phyloP scores from a whole-genome alignment of 2,329 filamentous ascomycete genomes.

The Pseudogymnoascus sp. region DNA sequence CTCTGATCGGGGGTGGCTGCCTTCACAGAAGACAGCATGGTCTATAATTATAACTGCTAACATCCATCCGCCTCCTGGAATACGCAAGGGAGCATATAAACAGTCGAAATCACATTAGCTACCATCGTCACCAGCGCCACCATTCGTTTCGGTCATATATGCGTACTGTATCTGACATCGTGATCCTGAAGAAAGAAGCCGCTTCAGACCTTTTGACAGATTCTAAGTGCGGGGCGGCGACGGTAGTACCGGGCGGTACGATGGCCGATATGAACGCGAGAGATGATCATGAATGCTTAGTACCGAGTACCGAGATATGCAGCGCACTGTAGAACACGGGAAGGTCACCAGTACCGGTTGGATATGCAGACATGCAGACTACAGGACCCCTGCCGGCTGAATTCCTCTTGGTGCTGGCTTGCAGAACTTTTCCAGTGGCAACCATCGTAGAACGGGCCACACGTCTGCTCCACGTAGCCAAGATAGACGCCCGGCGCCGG shows the following conservation, averaged over 20 bases:
- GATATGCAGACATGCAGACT: background rate
- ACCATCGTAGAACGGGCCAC: background rate
- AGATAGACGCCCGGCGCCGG: background rate
- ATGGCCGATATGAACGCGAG: background rate
- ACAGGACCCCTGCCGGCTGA: background rate
- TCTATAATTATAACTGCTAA: background rate
- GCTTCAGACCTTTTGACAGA: background rate
- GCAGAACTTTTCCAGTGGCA: background rate
- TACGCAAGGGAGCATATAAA: background rate
- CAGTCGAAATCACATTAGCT: background rate
- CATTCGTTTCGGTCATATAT: too few species aligned
- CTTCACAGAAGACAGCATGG: background rate
- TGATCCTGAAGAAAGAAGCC: too few species aligned
- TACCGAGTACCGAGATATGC: background rate
- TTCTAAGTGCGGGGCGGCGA: background rate
- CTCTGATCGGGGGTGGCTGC: background rate
- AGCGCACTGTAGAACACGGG: background rate
- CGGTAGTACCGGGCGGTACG: background rate
- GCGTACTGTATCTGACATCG: background rate
- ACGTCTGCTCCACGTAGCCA: background rate
- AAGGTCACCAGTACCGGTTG: background rate
- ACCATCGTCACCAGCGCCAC: background rate
- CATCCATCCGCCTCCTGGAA: background rate
- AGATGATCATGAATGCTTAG: background rate
- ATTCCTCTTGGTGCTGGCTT: background rate